Evolutionary conservation across 2,329 filamentous ascomycete genomes (phyloP), one percentile per base, ranked within the genome.

Genomic region (Fusarium graminum): DNA sequence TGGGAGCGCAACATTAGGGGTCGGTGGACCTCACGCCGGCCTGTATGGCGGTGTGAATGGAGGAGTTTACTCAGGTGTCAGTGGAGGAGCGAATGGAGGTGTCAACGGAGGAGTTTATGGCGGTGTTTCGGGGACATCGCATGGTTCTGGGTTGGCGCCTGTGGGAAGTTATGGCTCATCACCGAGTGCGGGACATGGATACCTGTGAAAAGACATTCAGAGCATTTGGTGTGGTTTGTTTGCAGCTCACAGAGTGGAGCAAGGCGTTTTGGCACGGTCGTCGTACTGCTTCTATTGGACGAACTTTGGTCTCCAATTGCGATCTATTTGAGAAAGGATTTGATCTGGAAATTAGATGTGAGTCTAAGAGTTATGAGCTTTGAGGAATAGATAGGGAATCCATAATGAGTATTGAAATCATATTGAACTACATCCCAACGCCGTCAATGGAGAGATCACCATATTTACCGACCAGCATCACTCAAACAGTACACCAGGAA

Each of bases 31-130:
- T 6, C 26, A 56, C 8, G 64, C 59, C 0, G 64, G 64, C 2
- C 3, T 67, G 3, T 67, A 67, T 7, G 64, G 64, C 2, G 64
- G 64, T 7, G 59, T 67, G 4, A 67, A 65, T 7, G 64, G 64
- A 1, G 64, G 64, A 3, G 49, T 67, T 3, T 67, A 67, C 26
- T 59, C 49, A 0, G 64, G 64, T 1, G 64, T 67, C 0, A 51
- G 55, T 6, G 64, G 64, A 9, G 64, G 64, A 2, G 19, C 64
- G 0, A 61, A 60, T 9, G 64, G 64, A 3, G 64, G 64, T 0
- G 59, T 67, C 1, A 54, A 53, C 17, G 64, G 64, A 0, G 64
- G 64, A n/a, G 64, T 67, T 4, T 67, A 67, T 30, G 64, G 64
- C 2, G 63, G 63, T 7, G 63, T 67, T 11, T 67, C 54, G 4